Evolutionary conservation across 495 filamentous ascomycete species (phyloP).

Genomic region (Hypoxylon lienhwacheense): DNA sequence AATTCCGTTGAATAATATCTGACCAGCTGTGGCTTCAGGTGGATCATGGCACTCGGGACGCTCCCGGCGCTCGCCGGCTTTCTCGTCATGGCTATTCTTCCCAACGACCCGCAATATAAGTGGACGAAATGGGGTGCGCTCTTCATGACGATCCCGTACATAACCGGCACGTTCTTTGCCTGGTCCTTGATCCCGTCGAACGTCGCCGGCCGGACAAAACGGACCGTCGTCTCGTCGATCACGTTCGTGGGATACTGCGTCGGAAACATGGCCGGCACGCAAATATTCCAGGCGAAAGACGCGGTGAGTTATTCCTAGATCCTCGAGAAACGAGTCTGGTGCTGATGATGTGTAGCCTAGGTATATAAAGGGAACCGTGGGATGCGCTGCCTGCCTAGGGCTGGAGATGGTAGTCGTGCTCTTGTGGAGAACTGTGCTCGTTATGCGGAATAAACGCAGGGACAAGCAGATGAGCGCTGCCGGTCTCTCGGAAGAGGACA

Average conservation of each 20-base stretch:
- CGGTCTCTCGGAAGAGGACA: constrained; percentile 32
- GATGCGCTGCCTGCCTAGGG: constrained; percentile 18
- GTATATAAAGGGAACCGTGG: constrained; percentile 24
- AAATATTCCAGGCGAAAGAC: constrained; percentile 56
- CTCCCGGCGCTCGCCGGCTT: constrained; percentile 31
- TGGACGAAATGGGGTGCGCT: constrained; percentile 33
- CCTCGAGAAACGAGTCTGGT: not conserved
- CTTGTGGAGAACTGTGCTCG: constrained; percentile 24
- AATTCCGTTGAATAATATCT: not conserved
- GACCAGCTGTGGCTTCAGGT: constrained; percentile 8
- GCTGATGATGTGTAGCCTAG: constrained; percentile 15
- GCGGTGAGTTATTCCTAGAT: constrained; percentile 35
- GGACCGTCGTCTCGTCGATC: constrained; percentile 34
- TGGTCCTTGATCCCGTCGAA: constrained; percentile 37
- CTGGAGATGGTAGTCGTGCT: constrained; percentile 17
- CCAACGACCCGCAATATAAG: constrained; percentile 32
- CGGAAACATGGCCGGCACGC: constrained; percentile 58
- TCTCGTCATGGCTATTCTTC: constrained; percentile 24
- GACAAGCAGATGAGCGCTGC: constrained; percentile 24
- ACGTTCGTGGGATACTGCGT: constrained; percentile 50
- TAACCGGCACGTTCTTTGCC: constrained; percentile 24
- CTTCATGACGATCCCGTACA: constrained; percentile 25
- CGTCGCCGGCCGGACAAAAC: constrained; percentile 34
- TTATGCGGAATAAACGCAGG: constrained; percentile 22
- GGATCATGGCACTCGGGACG: constrained; percentile 28